A percentile compares a stretch with the other conserved stretches of the same genome.
Conservation (phyloP, 257 asterid species). For the Schizonepeta tenuifolia region DNA sequence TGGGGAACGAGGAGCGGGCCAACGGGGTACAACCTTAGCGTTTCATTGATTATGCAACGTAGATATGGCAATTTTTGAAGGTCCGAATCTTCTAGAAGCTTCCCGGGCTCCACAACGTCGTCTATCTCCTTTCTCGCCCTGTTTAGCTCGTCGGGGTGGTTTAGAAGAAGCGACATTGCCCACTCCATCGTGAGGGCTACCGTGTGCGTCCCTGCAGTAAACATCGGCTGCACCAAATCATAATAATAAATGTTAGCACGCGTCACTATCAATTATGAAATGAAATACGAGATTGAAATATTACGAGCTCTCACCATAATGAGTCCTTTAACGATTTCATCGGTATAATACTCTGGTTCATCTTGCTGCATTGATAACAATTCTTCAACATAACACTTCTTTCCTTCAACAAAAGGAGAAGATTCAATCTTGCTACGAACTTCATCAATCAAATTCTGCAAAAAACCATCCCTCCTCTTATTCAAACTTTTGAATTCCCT, state of each 20-base stretch:
- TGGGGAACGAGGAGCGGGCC: slow-evolving; percentile 56
- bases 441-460: slow-evolving; percentile 41
- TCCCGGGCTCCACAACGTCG: slow-evolving; percentile 28
- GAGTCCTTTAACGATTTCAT: slow-evolving; percentile 43
- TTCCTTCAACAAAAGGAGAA: slow-evolving; percentile 11
- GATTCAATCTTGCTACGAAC: slow-evolving; percentile 10
- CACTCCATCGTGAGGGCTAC: slow-evolving; percentile 47
- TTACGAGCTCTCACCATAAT: slow-evolving; percentile 29
- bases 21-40: slow-evolving; percentile 42
- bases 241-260: not conserved
- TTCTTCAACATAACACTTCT: slow-evolving; percentile 30
- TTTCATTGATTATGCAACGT: slow-evolving; percentile 47
- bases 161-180: slow-evolving; percentile 53
- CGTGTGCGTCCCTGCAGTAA: slow-evolving; percentile 50
- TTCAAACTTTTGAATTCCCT: slow-evolving; percentile 27
- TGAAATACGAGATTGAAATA: not conserved
- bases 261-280: too few relatives aligned
- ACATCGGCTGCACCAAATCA: slow-evolving; percentile 40
- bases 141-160: slow-evolving; percentile 38
- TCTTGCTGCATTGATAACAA: slow-evolving; percentile 33
- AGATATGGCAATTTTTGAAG: slow-evolving; percentile 41
- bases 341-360: slow-evolving; percentile 41
- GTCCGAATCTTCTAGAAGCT: slow-evolving; percentile 41
- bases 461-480: slow-evolving; percentile 27
- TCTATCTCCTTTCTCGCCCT: slow-evolving; percentile 42